Conservation (phyloP, 345 rosid genomes). For the Leavenworthia alabamica region DNA sequence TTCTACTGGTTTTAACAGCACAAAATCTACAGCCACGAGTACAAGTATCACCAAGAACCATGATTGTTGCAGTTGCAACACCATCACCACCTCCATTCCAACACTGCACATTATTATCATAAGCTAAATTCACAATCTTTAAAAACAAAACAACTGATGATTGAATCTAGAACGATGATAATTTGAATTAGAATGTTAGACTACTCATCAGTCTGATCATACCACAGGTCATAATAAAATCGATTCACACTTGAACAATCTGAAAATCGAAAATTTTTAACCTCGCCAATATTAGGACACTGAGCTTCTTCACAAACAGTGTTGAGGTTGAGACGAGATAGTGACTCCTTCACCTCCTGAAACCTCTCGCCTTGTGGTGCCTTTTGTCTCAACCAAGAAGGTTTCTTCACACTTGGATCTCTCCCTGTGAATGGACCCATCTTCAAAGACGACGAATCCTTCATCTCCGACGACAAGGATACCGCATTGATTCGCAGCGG, state of each 20-base stretch:
- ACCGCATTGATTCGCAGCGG: too few species aligned
- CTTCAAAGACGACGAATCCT: constrained; percentile 18
- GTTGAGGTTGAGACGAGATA: constrained; percentile 69
- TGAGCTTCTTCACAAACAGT: constrained; percentile 98
- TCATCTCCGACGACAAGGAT: constrained; percentile 13
- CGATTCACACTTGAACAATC: not conserved
- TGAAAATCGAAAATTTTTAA: not conserved
- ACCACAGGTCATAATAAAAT: not conserved
- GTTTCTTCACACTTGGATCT: constrained; percentile 78
- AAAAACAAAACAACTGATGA: not conserved
- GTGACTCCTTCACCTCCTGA: constrained; percentile 64
- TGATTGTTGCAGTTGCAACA: constrained; percentile 88
- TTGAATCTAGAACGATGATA: not conserved
- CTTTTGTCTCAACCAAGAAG: constrained; percentile 83
- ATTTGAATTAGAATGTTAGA: not conserved
- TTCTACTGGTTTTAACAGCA: constrained; percentile 94
- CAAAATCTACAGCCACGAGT: constrained; percentile 99
- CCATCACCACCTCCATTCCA: constrained; percentile 99
- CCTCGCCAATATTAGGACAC: constrained; percentile 97
- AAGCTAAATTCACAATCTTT: not conserved
- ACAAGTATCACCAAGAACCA: constrained; percentile 97
- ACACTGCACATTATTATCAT: constrained; percentile 52
- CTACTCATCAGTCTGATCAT: not conserved
- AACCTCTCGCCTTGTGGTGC: constrained; percentile 84
- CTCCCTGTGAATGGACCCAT: constrained; percentile 78